Evolutionary conservation across 495 filamentous ascomycete species (phyloP), one percentile per base, ranked within the genome.

Genomic region (Hypoxylon lenormandii): DNA sequence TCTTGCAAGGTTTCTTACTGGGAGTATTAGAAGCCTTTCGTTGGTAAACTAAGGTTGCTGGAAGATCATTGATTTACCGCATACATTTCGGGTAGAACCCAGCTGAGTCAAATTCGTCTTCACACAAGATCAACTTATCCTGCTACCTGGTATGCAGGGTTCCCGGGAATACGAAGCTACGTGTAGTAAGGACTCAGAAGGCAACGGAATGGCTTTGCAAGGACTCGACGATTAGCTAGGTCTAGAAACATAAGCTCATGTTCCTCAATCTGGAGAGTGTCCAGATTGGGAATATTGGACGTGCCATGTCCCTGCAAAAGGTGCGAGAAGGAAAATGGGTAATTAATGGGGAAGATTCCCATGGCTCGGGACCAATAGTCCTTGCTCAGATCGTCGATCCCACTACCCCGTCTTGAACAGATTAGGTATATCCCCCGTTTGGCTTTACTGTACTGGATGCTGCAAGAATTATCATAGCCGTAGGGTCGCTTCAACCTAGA

Each of bases 321-420:
- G 46, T 53, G 51, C 18, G 49, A 64, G 49, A 52, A 65, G 43
- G 37, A 61, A 50, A 42, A 62, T 66, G 62, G 62, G 56, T 71
- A 57, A 71, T 71, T 59, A 60, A 71, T 71, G 40, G 42, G 68
- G 63, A 63, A 49, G 46, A 56, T 47, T 71, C 54, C 62, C 68
- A 71, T 71, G 68, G 68, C 58, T 71, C 62, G 62, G 68, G 68
- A 71, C 43, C 68, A 71, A 66, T 71, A 40, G 36, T 46, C 68
- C 68, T 58, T 66, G 68, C 68, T 56, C 40, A 71, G 68, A 71
- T 71, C 68, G 68, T 66, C 68, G 68, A 71, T 71, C 68, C 59
- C 58, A 57, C 52, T 62, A 66, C 68, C 62, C 62, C 68, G 58
- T 66, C 68, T 60, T 50, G 56, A 61, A 61, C 67, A 46, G 58